Conservation (phyloP, 768 basidiomycete genomes). For the Leccinum variicolor region DNA sequence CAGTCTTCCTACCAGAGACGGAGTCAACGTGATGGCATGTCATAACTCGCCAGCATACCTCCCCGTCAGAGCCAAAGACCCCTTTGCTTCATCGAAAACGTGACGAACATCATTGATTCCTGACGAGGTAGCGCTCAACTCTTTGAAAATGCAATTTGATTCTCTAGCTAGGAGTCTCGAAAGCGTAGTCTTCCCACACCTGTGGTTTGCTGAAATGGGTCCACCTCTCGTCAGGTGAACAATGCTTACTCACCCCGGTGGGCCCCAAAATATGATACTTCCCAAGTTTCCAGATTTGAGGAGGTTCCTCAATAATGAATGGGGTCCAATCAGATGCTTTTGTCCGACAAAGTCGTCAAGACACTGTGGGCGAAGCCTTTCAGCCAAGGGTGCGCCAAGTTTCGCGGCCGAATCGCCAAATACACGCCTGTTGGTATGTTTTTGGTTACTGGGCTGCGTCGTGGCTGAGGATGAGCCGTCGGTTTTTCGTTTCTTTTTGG, state of each 20-base stretch:
- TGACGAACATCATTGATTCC: slow-evolving; percentile 67
- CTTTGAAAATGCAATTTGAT: slow-evolving; percentile 63
- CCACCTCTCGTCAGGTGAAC: neutral
- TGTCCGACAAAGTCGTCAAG: slow-evolving; percentile 76
- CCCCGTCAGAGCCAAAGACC: slow-evolving; percentile 58
- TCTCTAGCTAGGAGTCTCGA: slow-evolving; percentile 65
- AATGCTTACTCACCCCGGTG: slow-evolving; percentile 51
- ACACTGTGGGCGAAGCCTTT: slow-evolving; percentile 61
- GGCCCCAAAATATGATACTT: slow-evolving; percentile 72
- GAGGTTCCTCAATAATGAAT: slow-evolving; percentile 53
- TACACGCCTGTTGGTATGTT: slow-evolving; percentile 22
- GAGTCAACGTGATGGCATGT: neutral
- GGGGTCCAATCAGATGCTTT: slow-evolving; percentile 51
- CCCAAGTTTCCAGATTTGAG: slow-evolving; percentile 51
- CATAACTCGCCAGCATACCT: slow-evolving; percentile 37
- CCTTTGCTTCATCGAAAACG: slow-evolving; percentile 77
- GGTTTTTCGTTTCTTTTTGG: slow-evolving; percentile 31
- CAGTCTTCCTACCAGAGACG: slow-evolving; percentile 49
- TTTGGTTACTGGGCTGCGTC: slow-evolving; percentile 10
- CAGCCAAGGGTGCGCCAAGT: slow-evolving; percentile 58
- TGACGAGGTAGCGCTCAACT: slow-evolving; percentile 70
- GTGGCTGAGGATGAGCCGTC: slow-evolving; percentile 5
- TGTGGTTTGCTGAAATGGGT: slow-evolving; percentile 18
- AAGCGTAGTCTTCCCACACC: slow-evolving; percentile 74
- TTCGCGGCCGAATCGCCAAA: slow-evolving; percentile 17